Percentiles rank a stretch among this genome's conserved stretches.
Conservation (phyloP, 1,139 yeast genomes). For the Suhomyces guaymorum region DNA sequence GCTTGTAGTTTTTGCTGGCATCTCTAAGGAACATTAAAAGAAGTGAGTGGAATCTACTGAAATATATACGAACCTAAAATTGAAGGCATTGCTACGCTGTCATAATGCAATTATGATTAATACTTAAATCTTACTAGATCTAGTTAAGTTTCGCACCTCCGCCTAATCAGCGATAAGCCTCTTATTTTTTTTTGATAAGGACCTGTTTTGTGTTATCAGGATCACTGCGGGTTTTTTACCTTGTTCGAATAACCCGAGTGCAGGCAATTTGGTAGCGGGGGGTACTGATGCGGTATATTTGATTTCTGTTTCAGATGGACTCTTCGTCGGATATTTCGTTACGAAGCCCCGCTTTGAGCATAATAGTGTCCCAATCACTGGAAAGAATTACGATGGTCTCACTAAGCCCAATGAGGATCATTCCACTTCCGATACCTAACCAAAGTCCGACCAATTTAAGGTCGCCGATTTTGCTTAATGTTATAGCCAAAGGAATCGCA, state of each 20-base stretch:
- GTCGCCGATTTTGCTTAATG: constrained; percentile 57
- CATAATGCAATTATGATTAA: no score
- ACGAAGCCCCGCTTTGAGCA: constrained; percentile 31
- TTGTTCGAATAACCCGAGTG: no score
- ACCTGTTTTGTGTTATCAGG: constrained; percentile 1
- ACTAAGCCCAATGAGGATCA: constrained; percentile 63
- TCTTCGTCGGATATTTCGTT: constrained; percentile 24
- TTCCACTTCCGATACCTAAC: constrained; percentile 83
- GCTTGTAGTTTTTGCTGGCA: no score
- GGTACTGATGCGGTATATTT: no score
- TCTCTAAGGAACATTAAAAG: no score
- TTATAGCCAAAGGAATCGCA: constrained; percentile 71
- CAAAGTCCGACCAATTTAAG: constrained; percentile 72
- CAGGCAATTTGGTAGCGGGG: no score
- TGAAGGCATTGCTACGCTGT: no score
- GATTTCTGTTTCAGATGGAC: constrained; percentile 5
- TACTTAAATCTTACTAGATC: constrained; percentile 1
- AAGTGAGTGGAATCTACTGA: no score
- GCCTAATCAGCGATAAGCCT: background rate
- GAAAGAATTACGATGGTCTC: constrained; percentile 49
- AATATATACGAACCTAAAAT: no score
- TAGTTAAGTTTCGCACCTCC: constrained; percentile 1
- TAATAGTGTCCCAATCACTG: constrained; percentile 45
- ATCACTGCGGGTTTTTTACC: constrained; percentile 1
- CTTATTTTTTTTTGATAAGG: constrained; percentile 2